Conservation (phyloP, 257 asterid genomes). For the Coffea canephora region DNA sequence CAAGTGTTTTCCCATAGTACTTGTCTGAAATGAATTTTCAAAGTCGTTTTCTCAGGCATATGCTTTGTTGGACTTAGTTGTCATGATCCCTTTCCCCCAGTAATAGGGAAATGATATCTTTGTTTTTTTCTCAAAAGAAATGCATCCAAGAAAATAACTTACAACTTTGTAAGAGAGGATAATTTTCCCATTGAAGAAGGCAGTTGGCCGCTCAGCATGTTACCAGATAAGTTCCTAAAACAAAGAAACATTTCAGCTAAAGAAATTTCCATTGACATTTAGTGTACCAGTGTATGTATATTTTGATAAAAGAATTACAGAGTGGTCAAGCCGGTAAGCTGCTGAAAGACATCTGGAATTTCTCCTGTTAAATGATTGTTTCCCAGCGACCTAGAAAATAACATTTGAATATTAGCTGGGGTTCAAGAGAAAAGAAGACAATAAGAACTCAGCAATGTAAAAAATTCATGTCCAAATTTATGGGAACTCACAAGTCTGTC, state of each 20-base stretch:
- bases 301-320: slow-evolving; percentile 37
- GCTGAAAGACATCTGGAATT: slow-evolving; percentile 76
- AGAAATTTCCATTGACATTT: background rate
- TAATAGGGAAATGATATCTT: background rate
- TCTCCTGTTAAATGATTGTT: slow-evolving; percentile 65
- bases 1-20: background rate
- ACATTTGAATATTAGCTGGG: slow-evolving; percentile 13
- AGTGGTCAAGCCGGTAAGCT: slow-evolving; percentile 44
- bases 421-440: background rate
- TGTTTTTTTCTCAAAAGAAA: background rate
- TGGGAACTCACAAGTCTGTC: slow-evolving; percentile 57
- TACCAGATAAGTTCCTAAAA: slow-evolving; percentile 79
- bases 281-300: background rate
- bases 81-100: background rate
- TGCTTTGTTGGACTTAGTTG: background rate
- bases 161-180: slow-evolving; percentile 64
- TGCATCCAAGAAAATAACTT: slow-evolving; percentile 33
- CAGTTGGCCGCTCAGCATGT: slow-evolving; percentile 60
- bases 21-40: background rate
- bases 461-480: background rate
- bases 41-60: background rate
- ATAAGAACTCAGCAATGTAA: background rate
- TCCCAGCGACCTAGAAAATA: slow-evolving; percentile 51
- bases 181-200: slow-evolving; percentile 79
- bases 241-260: background rate